phyloP scores from a whole-genome alignment of 2,329 filamentous ascomycete species.

The Fusarium sp. region DNA sequence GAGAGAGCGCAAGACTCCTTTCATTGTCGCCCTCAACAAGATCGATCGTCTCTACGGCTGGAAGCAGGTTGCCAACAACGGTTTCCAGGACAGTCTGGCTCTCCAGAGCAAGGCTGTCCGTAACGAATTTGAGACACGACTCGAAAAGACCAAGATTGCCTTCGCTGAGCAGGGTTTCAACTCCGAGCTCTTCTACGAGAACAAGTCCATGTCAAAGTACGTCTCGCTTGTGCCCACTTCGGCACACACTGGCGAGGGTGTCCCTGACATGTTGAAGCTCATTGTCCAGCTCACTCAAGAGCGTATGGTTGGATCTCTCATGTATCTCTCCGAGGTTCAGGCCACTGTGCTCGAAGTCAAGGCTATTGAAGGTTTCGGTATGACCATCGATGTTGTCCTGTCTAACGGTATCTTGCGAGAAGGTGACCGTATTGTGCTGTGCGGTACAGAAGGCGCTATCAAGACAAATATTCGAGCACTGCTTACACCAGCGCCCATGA shows the following conservation, averaged over 20 bases:
- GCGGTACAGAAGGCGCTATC: constrained; percentile 96
- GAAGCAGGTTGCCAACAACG: constrained; percentile 99
- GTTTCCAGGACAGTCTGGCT: constrained; percentile 90
- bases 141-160: constrained; percentile 90
- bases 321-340: constrained; percentile 98
- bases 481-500: constrained; percentile 90
- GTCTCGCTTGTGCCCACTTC: constrained; percentile 98
- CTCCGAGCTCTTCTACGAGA: constrained; percentile 95
- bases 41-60: constrained; percentile 99
- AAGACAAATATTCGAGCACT: constrained; percentile 94
- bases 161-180: constrained; percentile 99
- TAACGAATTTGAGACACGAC: constrained; percentile 90
- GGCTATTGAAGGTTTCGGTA: constrained; percentile 97
- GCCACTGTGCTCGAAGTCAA: constrained; percentile 99
- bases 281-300: constrained; percentile 93
- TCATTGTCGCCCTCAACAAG: constrained; percentile 99
- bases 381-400: constrained; percentile 96
- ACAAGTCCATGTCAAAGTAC: constrained; percentile 93
- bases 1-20: constrained; percentile 92
- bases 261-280: constrained; percentile 98
- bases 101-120: constrained; percentile 93
- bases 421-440: constrained; percentile 93
- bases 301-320: constrained; percentile 94
- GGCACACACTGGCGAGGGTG: constrained; percentile 98
- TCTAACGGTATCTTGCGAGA: constrained; percentile 95